These are phyloP conservation scores for Arxiozyma heterogenica DNA, from an alignment of 1,139 yeast species.

Conservation along the genomic window DNA sequence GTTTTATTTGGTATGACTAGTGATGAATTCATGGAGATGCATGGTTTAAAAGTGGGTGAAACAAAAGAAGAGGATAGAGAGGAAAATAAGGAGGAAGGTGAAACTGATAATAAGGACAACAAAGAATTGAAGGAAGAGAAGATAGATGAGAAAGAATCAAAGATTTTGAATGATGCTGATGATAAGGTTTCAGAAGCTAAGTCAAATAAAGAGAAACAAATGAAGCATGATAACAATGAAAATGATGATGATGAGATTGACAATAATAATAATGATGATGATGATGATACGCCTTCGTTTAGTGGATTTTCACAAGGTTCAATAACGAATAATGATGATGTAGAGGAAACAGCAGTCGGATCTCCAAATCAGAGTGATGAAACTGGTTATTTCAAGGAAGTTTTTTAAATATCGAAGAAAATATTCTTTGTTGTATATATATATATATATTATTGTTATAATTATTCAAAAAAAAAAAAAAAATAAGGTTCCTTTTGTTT, in stretches of 20 bases:
- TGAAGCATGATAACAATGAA: neutral
- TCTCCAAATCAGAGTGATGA: neutral
- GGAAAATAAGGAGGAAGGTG: neutral
- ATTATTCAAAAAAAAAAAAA: neutral
- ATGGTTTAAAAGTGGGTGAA: conserved; percentile 1
- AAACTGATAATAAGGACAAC: neutral
- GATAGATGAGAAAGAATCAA: neutral
- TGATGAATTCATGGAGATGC: conserved; percentile 16
- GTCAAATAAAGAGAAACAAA: neutral
- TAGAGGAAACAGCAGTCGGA: conserved; percentile 4
- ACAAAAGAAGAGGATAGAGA: neutral
- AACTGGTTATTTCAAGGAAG: conserved; percentile 26
- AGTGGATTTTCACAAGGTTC: conserved; percentile 27
- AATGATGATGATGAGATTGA: neutral
- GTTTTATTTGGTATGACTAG: conserved; percentile 25
- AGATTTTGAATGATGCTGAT: neutral
- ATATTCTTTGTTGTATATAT: neutral
- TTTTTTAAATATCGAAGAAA: conserved; percentile 12
- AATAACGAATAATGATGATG: conserved; percentile 6
- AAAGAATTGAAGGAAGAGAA: neutral
- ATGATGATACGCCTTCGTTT: conserved; percentile 12
- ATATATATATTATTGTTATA: neutral
- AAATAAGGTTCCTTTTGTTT: no score
- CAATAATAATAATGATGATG: neutral
- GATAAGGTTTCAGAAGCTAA: neutral